These are phyloP conservation scores for Trametes punicea DNA, from an alignment of 768 basidiomycete species.

Conservation along the genomic window DNA sequence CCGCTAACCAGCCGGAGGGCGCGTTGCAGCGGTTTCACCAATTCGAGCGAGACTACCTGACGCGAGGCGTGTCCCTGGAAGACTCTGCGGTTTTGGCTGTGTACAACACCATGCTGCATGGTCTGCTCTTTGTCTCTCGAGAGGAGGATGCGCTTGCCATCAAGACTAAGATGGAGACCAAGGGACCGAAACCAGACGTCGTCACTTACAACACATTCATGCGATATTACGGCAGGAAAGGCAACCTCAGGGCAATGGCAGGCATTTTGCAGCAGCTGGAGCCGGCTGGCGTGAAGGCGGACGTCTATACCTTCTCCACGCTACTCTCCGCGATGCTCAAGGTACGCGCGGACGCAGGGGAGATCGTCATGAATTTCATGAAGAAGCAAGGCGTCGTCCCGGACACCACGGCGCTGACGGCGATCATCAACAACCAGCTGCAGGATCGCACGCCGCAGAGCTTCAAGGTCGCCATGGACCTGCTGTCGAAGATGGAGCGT, in stretches of 20 bases:
- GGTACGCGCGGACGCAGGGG: conserved; percentile 61
- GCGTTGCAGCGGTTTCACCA: conserved; percentile 50
- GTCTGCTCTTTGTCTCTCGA: conserved; percentile 46
- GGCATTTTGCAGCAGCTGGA: conserved; percentile 55
- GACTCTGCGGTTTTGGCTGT: conserved; percentile 35
- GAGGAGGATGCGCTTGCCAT: conserved; percentile 36
- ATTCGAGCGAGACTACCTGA: conserved; percentile 39
- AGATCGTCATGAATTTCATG: conserved; percentile 71
- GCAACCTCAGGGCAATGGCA: conserved; percentile 62
- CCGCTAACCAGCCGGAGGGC: conserved; percentile 45
- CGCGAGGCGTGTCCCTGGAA: conserved; percentile 5
- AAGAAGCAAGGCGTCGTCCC: conserved; percentile 66
- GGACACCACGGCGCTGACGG: conserved; percentile 72
- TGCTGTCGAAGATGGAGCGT: conserved; percentile 75
- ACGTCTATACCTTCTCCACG: conserved; percentile 85
- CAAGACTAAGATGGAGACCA: conserved; percentile 36
- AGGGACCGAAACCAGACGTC: conserved; percentile 65
- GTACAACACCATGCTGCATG: conserved; percentile 75
- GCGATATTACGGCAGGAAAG: conserved; percentile 56
- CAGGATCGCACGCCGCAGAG: conserved; percentile 49
- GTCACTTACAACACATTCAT: conserved; percentile 82
- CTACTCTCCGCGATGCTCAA: conserved; percentile 76
- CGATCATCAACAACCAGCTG: conserved; percentile 76
- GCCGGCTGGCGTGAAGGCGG: conserved; percentile 54
- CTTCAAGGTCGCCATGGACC: conserved; percentile 59